Base-by-base conservation (phyloP, 1,284 basidiomycete genomes). In the Ustilago esculenta region DNA sequence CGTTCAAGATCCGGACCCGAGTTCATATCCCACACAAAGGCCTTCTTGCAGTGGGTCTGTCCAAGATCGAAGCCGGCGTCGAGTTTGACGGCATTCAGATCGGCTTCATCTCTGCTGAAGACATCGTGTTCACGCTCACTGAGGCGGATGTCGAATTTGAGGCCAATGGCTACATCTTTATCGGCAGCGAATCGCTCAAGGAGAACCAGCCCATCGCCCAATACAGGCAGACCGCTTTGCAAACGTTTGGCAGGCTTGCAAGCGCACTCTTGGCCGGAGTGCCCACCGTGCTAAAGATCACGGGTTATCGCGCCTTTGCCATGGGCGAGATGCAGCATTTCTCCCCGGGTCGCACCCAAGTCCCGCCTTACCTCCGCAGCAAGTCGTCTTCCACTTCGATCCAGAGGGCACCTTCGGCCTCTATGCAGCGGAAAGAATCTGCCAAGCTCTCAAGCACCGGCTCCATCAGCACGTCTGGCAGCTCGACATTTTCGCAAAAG, bases 51-150 rank as follows among this genome's bases (percentile, higher is more conserved):
- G 55, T 63, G 3, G 65, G 45, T 7, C 41, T 70, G 12, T 55
- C 60, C 32, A 70, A 64, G 48, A 70, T 70, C 44, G 66, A 70
- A 35, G 60, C 56, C 17, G 60, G 59, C 5, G 39, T 72, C 53
- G 69, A 63, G 34, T 72, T 58, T 17, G 48, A 68, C 32, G 69
- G 64, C 27, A 32, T 52, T 15, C 56, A 61, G 37, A 64, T 72
- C 30, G 69, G 69, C 25, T 48, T 67, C 41, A 53, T 72, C 30
- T 34, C 58, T 21, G 64, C 54, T 4, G 69, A 72, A 25, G 65
- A 72, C 23, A 65, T 72, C 14, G 54, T 64, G 14, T 72, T 68
- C 20, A 39, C 59, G 1, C 69, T 70, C 12, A 46, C 56, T 7
- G 41, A 44, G 34, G 37, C 45, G 8, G 54, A 57, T 25, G 48